These are phyloP conservation scores for Penicillium sp. DNA, from an alignment of 2,329 filamentous ascomycete genomes.

Conservation along the genomic window DNA sequence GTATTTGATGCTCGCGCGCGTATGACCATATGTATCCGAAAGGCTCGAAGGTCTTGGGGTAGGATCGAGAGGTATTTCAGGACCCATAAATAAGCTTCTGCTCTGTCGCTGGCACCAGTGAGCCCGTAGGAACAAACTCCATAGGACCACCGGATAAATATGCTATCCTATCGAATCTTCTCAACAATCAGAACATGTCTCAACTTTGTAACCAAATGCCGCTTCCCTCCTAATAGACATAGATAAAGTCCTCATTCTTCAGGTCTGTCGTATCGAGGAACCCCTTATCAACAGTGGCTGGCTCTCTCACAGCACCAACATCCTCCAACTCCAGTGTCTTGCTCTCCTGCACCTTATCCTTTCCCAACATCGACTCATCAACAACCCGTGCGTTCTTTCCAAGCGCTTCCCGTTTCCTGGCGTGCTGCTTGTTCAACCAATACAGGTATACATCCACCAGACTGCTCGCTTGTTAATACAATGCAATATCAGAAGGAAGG, in stretches of 20 bases:
- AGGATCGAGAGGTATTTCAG: no score
- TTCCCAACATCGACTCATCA: slow-evolving; percentile 43
- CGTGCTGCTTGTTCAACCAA: slow-evolving; percentile 37
- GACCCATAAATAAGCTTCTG: no score
- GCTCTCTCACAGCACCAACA: not conserved
- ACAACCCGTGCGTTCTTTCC: slow-evolving; percentile 36
- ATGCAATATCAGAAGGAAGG: not conserved
- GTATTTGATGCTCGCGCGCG: no score
- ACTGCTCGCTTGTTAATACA: slow-evolving; percentile 11
- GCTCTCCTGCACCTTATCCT: slow-evolving; percentile 17
- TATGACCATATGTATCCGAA: no score
- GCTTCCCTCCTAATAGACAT: slow-evolving; percentile 19
- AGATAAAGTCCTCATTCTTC: slow-evolving; percentile 28
- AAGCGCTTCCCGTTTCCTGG: slow-evolving; percentile 33
- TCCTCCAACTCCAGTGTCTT: slow-evolving; percentile 20
- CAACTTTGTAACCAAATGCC: not conserved
- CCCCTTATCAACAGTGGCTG: slow-evolving; percentile 15
- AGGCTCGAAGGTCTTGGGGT: no score
- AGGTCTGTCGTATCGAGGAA: slow-evolving; percentile 24
- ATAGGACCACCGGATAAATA: not conserved
- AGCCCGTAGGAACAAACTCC: not conserved
- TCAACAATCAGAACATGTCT: not conserved
- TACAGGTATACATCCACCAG: slow-evolving; percentile 38
- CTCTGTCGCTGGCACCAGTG: no score
- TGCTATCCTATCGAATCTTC: not conserved